A percentile compares a stretch with the other conserved stretches of the same genome.
These are phyloP conservation scores for Boletus pseudo-olivaceus DNA, from an alignment of 768 basidiomycete species.

Conservation along the genomic window DNA sequence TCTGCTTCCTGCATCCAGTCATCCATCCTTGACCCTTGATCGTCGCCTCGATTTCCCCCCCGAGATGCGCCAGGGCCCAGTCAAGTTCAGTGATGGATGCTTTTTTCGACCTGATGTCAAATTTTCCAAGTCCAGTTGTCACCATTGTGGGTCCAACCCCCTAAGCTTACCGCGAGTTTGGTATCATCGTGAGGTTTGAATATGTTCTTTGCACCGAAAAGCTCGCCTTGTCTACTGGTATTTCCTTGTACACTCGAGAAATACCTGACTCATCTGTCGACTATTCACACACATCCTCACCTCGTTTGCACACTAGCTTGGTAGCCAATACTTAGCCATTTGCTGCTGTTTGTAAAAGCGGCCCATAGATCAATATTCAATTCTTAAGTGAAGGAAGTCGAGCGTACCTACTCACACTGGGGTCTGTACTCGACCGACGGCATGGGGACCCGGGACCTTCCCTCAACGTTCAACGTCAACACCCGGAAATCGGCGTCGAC, in stretches of 20 bases:
- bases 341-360: constrained; percentile 95
- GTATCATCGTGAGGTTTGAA: constrained; percentile 79
- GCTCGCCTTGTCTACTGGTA: constrained; percentile 67
- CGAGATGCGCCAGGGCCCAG: constrained; percentile 74
- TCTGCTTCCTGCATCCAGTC: constrained; percentile 46
- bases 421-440: too few species aligned
- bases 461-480: too few species aligned
- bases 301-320: constrained; percentile 80
- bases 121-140: background rate
- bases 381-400: too few species aligned
- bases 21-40: constrained; percentile 29
- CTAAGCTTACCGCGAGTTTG: constrained; percentile 58
- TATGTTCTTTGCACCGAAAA: constrained; percentile 84
- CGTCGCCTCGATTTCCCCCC: constrained; percentile 36
- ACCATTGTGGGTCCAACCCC: background rate
- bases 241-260: constrained; percentile 85
- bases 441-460: too few species aligned
- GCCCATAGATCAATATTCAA: too few species aligned
- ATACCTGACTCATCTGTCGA: constrained; percentile 42
- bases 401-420: too few species aligned
- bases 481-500: too few species aligned
- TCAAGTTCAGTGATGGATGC: constrained; percentile 72
- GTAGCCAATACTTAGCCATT: constrained; percentile 89
- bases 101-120: constrained; percentile 64
- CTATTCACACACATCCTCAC: constrained; percentile 30